Evolutionary conservation across 2,329 filamentous ascomycete species (phyloP).

Genomic region (Xylaria sp.): DNA sequence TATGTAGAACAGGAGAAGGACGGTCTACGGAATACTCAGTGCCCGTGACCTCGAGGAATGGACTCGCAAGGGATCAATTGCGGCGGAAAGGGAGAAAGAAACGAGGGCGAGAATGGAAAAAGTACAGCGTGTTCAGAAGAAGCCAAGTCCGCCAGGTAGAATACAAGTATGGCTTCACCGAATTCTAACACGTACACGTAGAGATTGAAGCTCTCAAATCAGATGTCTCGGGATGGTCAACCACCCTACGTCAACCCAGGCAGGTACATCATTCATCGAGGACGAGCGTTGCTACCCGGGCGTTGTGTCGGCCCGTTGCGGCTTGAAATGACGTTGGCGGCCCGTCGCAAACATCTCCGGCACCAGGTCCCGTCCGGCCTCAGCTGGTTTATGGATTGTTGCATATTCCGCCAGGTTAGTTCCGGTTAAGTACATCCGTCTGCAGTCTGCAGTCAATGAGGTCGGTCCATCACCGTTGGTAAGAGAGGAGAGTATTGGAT

Average conservation of each 20-base stretch:
- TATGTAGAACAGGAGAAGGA: background rate
- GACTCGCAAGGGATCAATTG: background rate
- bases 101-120: background rate
- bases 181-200: background rate
- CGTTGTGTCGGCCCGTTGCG: background rate
- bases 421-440: no score
- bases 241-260: background rate
- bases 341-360: background rate
- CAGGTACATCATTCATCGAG: background rate
- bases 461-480: background rate
- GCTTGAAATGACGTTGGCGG: background rate
- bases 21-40: no score
- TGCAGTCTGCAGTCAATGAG: background rate
- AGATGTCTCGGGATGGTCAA: background rate
- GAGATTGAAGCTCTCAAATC: background rate
- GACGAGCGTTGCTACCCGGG: no score
- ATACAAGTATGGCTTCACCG: background rate
- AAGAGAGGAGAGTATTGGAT: background rate
- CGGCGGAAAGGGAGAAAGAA: background rate
- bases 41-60: background rate
- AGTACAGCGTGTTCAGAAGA: background rate
- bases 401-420: background rate
- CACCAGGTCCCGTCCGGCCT: no score
- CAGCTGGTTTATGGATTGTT: background rate
- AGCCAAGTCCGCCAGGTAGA: background rate